Percentiles rank a stretch among this genome's conserved stretches.
Conservation (phyloP, 805 yeast genomes). For the Candida glaebosa region DNA sequence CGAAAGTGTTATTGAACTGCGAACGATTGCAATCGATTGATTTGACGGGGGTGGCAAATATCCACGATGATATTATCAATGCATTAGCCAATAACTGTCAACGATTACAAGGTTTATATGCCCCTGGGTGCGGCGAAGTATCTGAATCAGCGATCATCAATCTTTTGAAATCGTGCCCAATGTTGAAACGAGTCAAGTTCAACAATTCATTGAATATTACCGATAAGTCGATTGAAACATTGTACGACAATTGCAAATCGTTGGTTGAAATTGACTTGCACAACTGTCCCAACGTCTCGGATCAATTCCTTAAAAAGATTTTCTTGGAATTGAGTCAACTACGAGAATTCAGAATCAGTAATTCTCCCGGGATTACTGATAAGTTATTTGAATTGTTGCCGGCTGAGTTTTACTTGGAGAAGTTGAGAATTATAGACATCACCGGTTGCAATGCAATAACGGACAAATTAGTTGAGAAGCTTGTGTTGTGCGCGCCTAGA, state of each 20-base stretch:
- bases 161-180: conserved; percentile 61
- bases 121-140: conserved; percentile 77
- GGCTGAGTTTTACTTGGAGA: conserved; percentile 48
- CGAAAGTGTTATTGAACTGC: conserved; percentile 61
- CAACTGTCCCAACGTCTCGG: conserved; percentile 71
- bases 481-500: conserved; percentile 77
- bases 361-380: conserved; percentile 67
- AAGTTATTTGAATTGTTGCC: conserved; percentile 56
- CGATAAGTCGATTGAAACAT: conserved; percentile 55
- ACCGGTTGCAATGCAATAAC: conserved; percentile 80
- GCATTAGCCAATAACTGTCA: conserved; percentile 70
- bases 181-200: conserved; percentile 78
- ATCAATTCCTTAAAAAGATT: conserved; percentile 53
- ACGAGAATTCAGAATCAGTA: conserved; percentile 80
- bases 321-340: conserved; percentile 65
- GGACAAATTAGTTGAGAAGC: conserved; percentile 69
- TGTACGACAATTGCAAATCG: conserved; percentile 70
- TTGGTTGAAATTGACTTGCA: conserved; percentile 89
- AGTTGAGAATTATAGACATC: conserved; percentile 77
- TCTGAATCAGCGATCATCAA: conserved; percentile 59
- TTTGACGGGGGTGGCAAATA: conserved; percentile 69
- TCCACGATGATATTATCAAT: conserved; percentile 61
- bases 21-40: conserved; percentile 78
- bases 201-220: conserved; percentile 66
- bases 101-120: conserved; percentile 83